phyloP scores from a whole-genome alignment of 2,329 filamentous ascomycete genomes.

The Fusarium haematococcum region DNA sequence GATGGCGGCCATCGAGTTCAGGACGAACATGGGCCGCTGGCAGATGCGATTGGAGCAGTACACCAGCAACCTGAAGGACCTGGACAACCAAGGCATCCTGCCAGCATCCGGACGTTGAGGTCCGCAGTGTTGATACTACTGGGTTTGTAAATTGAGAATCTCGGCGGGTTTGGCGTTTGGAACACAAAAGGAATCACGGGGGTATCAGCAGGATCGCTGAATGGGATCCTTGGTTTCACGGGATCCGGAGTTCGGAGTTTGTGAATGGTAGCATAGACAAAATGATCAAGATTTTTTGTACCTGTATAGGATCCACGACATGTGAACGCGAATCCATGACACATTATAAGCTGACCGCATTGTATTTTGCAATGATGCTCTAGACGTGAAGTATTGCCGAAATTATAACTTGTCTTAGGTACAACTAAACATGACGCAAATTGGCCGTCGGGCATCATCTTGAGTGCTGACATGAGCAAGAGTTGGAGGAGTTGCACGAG shows the following conservation, averaged over 20 bases:
- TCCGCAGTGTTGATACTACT: too few species aligned
- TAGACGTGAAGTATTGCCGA: neutral
- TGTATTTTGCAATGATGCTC: neutral
- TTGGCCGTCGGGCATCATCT: neutral
- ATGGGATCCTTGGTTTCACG: neutral
- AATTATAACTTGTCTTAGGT: neutral
- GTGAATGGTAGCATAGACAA: neutral
- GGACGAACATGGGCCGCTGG: constrained; percentile 18
- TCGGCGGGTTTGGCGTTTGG: neutral
- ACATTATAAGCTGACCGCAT: neutral
- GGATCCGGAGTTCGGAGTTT: constrained; percentile 10
- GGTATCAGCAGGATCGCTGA: neutral
- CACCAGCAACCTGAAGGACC: constrained; percentile 23
- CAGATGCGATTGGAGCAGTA: constrained; percentile 31
- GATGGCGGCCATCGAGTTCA: constrained; percentile 34
- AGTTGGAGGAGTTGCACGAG: neutral
- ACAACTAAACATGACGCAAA: neutral
- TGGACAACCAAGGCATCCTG: constrained; percentile 37
- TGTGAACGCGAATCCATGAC: neutral
- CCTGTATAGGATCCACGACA: constrained; percentile 2
- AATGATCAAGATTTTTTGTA: constrained; percentile 1
- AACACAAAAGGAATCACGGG: neutral
- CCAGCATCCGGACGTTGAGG: constrained; percentile 1
- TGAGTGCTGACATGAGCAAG: neutral
- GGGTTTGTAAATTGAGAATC: neutral